These are phyloP conservation scores for Ophiorrhiza pumila DNA, from an alignment of 257 asterid genomes.

Conservation along the genomic window DNA sequence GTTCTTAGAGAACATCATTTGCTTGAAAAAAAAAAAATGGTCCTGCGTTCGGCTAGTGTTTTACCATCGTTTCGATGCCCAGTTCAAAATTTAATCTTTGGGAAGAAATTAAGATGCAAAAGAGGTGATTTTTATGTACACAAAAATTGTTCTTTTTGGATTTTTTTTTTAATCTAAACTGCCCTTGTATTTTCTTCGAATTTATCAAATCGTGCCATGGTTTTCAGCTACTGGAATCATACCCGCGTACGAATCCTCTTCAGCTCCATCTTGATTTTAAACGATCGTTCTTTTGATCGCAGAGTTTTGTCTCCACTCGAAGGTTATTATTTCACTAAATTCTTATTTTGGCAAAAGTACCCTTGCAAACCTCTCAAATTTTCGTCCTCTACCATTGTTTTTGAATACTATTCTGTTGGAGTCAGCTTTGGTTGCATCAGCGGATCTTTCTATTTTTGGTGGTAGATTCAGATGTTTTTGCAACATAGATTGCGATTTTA, in stretches of 20 bases:
- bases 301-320: not conserved
- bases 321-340: no score
- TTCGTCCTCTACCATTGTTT: not conserved
- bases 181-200: conserved; percentile 12
- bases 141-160: not conserved
- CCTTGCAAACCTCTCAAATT: conserved; percentile 8
- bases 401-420: not conserved
- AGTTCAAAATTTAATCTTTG: not conserved
- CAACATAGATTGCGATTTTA: not conserved
- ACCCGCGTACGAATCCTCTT: not conserved
- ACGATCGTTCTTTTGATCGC: conserved; percentile 1
- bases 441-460: conserved; percentile 3
- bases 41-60: conserved; percentile 26
- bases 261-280: not conserved
- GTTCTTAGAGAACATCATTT: not conserved
- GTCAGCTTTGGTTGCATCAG: not conserved
- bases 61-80: conserved; percentile 28
- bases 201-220: conserved; percentile 8
- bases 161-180: not conserved
- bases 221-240: not conserved
- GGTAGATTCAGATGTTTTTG: not conserved
- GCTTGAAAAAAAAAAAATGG: conserved; percentile 21
- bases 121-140: conserved; percentile 32
- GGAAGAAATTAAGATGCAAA: conserved; percentile 26
- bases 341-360: conserved; percentile 7